Conservation (phyloP, 169 alveolate species). For the Theileria annulata region DNA sequence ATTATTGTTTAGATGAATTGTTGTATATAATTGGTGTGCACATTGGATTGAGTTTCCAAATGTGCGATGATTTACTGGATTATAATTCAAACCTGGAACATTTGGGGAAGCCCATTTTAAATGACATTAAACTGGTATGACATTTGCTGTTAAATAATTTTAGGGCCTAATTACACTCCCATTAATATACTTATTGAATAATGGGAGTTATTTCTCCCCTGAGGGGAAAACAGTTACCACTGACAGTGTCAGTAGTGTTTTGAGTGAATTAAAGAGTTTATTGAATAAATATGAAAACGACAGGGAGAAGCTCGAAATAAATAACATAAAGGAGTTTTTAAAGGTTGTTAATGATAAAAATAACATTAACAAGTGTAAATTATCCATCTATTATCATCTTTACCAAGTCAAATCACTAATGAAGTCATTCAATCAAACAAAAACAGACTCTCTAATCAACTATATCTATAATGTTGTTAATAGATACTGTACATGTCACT, state of each 20-base stretch:
- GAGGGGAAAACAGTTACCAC: neutral
- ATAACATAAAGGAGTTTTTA: neutral
- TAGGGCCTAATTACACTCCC: neutral
- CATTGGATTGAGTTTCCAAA: constrained; percentile 87
- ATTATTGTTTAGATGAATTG: constrained; percentile 45
- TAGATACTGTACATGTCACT: neutral
- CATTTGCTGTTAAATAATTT: neutral
- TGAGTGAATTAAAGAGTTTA: neutral
- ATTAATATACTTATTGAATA: neutral
- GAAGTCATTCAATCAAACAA: neutral
- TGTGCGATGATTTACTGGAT: constrained; percentile 85
- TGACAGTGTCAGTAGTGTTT: neutral
- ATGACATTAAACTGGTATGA: constrained; percentile 71
- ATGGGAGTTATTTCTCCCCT: constrained; percentile 12
- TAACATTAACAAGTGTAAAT: constrained; percentile 8
- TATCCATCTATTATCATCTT: constrained; percentile 2
- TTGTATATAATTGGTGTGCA: constrained; percentile 80
- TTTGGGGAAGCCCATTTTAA: constrained; percentile 82
- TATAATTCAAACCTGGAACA: constrained; percentile 52
- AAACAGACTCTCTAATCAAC: neutral
- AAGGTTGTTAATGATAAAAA: neutral
- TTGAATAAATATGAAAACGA: neutral
- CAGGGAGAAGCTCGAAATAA: neutral
- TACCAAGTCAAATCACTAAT: constrained; percentile 1
- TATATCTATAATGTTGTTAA: constrained; percentile 5